phyloP scores from a whole-genome alignment of 495 filamentous ascomycete species.

The Durotheca rogersii region DNA sequence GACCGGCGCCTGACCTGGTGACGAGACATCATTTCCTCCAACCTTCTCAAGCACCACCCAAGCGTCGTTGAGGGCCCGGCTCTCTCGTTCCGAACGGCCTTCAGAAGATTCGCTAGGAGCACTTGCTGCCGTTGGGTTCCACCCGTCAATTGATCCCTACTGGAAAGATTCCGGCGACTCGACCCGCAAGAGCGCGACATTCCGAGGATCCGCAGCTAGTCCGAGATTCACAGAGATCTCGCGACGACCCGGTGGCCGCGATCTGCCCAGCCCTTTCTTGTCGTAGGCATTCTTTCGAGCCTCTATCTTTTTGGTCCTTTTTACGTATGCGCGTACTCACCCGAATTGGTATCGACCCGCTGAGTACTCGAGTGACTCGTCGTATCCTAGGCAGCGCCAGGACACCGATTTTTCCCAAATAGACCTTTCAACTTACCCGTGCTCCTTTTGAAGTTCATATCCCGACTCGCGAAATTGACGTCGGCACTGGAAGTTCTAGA shows the following conservation, averaged over 20 bases:
- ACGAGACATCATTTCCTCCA: not conserved
- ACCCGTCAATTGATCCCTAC: not conserved
- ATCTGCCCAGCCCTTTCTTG: not conserved
- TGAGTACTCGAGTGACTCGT: no score
- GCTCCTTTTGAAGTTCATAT: no score
- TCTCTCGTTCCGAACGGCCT: not conserved
- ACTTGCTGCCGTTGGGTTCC: not conserved
- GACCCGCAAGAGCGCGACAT: slow-evolving; percentile 1
- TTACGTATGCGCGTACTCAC: no score
- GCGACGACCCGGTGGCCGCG: slow-evolving; percentile 1
- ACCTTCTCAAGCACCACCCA: not conserved
- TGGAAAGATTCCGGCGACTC: not conserved
- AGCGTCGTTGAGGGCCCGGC: not conserved
- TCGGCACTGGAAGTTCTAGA: no score
- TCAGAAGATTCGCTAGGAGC: not conserved
- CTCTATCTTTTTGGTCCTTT: not conserved
- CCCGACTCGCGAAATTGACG: no score
- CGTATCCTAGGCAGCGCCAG: no score
- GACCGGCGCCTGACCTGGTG: slow-evolving; percentile 7
- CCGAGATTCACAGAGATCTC: not conserved
- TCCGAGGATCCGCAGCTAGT: slow-evolving; percentile 1
- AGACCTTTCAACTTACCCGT: no score
- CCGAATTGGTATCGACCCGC: no score
- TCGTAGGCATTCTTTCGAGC: not conserved
- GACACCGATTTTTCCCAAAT: no score